Percentiles rank a stretch among this genome's conserved stretches.
phyloP scores from a whole-genome alignment of 2,329 filamentous ascomycete genomes.

The Aspergillus intermedius region DNA sequence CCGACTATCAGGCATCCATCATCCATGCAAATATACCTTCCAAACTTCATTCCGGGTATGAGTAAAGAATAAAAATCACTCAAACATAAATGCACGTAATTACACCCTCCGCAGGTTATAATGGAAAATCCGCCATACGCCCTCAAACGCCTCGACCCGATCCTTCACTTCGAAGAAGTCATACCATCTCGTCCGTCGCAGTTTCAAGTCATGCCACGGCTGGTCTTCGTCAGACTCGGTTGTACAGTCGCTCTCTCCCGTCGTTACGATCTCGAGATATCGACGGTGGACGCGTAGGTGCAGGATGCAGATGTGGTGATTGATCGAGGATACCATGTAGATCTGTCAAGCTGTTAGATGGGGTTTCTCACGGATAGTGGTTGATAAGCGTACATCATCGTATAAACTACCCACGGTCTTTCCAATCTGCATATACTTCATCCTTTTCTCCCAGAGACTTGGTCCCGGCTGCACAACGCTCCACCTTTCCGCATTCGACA shows the following conservation, averaged over 20 bases:
- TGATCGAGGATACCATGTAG: conserved; percentile 56
- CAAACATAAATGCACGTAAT: neutral
- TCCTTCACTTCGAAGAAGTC: conserved; percentile 51
- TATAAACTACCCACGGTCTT: conserved; percentile 42
- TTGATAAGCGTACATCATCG: conserved; percentile 49
- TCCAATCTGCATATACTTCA: conserved; percentile 52
- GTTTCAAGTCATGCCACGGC: conserved; percentile 46
- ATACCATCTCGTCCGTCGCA: conserved; percentile 54
- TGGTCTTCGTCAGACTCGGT: conserved; percentile 20
- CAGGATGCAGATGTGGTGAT: conserved; percentile 56
- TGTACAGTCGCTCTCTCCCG: conserved; percentile 31
- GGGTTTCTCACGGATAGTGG: neutral
- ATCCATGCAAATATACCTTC: no score
- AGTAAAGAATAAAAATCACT: neutral
- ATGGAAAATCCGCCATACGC: conserved; percentile 53
- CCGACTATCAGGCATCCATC: no score
- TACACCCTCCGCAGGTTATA: conserved; percentile 41
- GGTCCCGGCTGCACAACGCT: conserved; percentile 45
- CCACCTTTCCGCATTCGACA: conserved; percentile 47
- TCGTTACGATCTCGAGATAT: conserved; percentile 51
- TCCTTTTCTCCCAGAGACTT: conserved; percentile 51
- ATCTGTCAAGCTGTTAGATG: conserved; percentile 37
- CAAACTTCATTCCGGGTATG: no score
- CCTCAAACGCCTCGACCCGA: conserved; percentile 50
- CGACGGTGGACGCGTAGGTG: conserved; percentile 51